Conservation (phyloP, 1,284 basidiomycete species). For the Tilletia caries region DNA sequence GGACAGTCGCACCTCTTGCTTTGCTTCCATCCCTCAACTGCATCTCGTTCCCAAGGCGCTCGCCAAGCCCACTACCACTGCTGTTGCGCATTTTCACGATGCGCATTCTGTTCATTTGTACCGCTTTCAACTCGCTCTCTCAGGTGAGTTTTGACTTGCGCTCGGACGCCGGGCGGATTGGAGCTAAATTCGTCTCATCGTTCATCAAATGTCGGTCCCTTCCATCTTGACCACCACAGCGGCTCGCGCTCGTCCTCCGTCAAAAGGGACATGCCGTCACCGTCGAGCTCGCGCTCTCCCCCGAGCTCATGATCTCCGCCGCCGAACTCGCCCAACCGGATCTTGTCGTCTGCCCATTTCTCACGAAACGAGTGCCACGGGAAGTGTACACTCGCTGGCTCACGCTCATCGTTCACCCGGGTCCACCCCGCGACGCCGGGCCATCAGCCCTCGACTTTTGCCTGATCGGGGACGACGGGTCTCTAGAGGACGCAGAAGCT, state of each 20-base stretch:
- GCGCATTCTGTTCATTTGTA: constrained; percentile 56
- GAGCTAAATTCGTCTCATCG: no score
- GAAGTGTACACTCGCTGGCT: constrained; percentile 55
- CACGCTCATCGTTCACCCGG: constrained; percentile 58
- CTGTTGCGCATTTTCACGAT: constrained; percentile 13
- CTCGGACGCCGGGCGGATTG: no score
- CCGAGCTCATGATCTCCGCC: constrained; percentile 55
- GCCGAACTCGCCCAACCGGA: constrained; percentile 53
- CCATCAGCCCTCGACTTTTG: constrained; percentile 58
- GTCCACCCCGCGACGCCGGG: constrained; percentile 58
- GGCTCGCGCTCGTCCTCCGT: constrained; percentile 50
- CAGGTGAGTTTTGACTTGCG: constrained; percentile 36
- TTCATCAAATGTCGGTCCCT: no score
- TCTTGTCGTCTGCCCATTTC: constrained; percentile 57
- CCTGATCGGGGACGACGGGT: constrained; percentile 56
- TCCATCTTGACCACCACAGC: constrained; percentile 18
- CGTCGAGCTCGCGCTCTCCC: constrained; percentile 55
- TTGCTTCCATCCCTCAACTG: no score
- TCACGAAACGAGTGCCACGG: constrained; percentile 56
- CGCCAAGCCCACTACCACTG: no score
- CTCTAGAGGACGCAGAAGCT: constrained; percentile 42
- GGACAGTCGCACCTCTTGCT: no score
- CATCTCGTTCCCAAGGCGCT: no score
- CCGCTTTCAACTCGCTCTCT: constrained; percentile 57
- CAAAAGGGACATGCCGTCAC: constrained; percentile 54